Percentiles rank a stretch among this genome's conserved stretches.
phyloP scores from a whole-genome alignment of 768 basidiomycete species.

The Amylocystis lapponica region DNA sequence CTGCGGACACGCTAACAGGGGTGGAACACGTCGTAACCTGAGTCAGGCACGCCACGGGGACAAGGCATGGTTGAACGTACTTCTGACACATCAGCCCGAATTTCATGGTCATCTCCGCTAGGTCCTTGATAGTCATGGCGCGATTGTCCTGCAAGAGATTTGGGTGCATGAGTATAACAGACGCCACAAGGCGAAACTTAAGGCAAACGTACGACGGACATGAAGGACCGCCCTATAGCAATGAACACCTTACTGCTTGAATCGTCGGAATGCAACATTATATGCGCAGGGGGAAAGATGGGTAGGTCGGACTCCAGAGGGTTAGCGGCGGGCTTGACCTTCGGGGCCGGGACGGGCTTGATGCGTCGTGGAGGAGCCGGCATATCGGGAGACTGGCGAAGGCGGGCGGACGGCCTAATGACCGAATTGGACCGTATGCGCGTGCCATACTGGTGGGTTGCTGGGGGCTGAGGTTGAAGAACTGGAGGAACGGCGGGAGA shows the following conservation, averaged over 20 bases:
- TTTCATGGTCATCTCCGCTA: slow-evolving; percentile 62
- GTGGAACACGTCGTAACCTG: slow-evolving; percentile 7
- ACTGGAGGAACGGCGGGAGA: slow-evolving; percentile 19
- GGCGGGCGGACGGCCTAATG: slow-evolving; percentile 48
- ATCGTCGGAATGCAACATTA: slow-evolving; percentile 72
- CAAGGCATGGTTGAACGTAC: slow-evolving; percentile 33
- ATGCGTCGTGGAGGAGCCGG: slow-evolving; percentile 24
- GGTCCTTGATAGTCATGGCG: slow-evolving; percentile 83
- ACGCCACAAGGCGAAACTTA: not conserved
- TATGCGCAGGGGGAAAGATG: slow-evolving; percentile 53
- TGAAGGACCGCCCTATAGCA: slow-evolving; percentile 66
- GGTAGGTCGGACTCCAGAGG: slow-evolving; percentile 23
- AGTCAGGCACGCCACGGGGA: slow-evolving; percentile 2
- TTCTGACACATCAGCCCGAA: slow-evolving; percentile 72
- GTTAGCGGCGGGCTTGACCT: slow-evolving; percentile 12
- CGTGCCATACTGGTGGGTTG: slow-evolving; percentile 44
- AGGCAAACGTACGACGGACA: slow-evolving; percentile 57
- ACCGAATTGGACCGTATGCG: slow-evolving; percentile 46
- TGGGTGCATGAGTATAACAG: slow-evolving; percentile 14
- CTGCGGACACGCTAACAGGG: slow-evolving; percentile 58
- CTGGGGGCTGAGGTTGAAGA: slow-evolving; percentile 22
- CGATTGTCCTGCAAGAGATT: slow-evolving; percentile 55
- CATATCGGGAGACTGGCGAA: slow-evolving; percentile 38
- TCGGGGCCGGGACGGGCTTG: slow-evolving; percentile 25
- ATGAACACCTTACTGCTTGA: slow-evolving; percentile 66